Conservation (phyloP, 2,329 filamentous ascomycete species). For the Ophiostoma ulmi region DNA sequence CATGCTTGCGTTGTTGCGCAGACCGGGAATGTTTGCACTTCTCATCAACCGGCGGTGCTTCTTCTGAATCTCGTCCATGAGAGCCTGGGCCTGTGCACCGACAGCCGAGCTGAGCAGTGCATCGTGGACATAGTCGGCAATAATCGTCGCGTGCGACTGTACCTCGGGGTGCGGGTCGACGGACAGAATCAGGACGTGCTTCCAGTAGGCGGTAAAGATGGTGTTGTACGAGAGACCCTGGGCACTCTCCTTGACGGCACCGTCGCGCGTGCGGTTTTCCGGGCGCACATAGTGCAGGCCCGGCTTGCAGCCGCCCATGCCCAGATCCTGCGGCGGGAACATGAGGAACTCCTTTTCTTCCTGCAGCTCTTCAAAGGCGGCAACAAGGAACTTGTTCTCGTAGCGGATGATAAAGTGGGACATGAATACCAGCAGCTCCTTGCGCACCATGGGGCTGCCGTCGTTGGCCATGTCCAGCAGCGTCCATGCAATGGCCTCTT, state of each 20-base stretch:
- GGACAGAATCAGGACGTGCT: constrained; percentile 81
- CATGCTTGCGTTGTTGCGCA: constrained; percentile 42
- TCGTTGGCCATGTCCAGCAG: constrained; percentile 89
- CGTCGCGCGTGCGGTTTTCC: constrained; percentile 53
- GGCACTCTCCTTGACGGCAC: constrained; percentile 51
- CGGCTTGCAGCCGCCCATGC: constrained; percentile 50
- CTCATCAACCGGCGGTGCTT: constrained; percentile 46
- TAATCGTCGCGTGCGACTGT: constrained; percentile 73
- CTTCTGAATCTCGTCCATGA: constrained; percentile 68
- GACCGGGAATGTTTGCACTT: constrained; percentile 37
- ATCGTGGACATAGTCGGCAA: constrained; percentile 80
- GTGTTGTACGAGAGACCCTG: constrained; percentile 74
- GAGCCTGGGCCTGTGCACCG: constrained; percentile 60
- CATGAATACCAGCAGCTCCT: constrained; percentile 88
- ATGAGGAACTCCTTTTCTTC: constrained; percentile 71
- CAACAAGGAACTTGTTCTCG: constrained; percentile 85
- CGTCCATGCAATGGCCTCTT: constrained; percentile 84
- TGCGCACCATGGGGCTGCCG: constrained; percentile 88
- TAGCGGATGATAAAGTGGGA: constrained; percentile 88
- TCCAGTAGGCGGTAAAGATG: constrained; percentile 90
- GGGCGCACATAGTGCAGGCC: constrained; percentile 57
- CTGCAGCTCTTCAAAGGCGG: constrained; percentile 81
- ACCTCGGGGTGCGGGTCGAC: constrained; percentile 94
- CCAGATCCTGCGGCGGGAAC: constrained; percentile 46
- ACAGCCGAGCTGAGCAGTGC: constrained; percentile 72